These are phyloP conservation scores for Ceraceosorus bombacis DNA, from an alignment of 1,284 basidiomycete genomes.

Conservation along the genomic window DNA sequence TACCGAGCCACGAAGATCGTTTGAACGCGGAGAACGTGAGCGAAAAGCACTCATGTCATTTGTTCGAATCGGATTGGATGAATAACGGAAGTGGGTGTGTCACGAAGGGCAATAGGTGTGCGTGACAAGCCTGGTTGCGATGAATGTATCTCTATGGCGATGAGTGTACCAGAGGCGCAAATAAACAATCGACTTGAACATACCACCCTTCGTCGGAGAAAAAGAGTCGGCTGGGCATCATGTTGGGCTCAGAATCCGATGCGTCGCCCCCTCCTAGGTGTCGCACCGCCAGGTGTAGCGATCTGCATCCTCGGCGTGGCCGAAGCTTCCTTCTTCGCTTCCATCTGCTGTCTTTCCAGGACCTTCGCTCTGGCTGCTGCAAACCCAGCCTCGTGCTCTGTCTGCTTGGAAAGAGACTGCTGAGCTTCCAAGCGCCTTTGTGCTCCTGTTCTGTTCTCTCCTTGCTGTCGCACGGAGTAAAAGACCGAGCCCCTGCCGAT, in stretches of 20 bases:
- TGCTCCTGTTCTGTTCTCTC: constrained; percentile 60
- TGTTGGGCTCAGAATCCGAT: constrained; percentile 1
- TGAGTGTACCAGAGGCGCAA: too few relatives aligned
- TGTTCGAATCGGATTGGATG: too few relatives aligned
- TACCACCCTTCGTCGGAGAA: too few relatives aligned
- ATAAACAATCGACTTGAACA: too few relatives aligned
- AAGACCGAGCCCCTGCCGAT: constrained; percentile 71
- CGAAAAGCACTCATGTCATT: too few relatives aligned
- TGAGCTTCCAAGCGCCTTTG: constrained; percentile 63
- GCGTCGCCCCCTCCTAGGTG: constrained; percentile 10
- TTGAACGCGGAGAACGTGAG: too few relatives aligned
- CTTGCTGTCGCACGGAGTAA: constrained; percentile 79
- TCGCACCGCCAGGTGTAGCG: constrained; percentile 13
- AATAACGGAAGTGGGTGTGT: too few relatives aligned
- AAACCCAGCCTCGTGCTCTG: constrained; percentile 64
- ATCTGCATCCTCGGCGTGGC: constrained; percentile 9
- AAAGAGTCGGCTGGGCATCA: too few relatives aligned
- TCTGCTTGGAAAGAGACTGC: constrained; percentile 64
- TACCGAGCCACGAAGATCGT: too few relatives aligned
- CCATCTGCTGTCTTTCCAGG: constrained; percentile 14
- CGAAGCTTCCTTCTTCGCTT: neutral
- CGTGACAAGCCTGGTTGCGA: too few relatives aligned
- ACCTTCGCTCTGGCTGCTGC: constrained; percentile 30
- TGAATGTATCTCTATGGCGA: too few relatives aligned
- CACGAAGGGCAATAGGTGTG: too few relatives aligned